phyloP scores from a whole-genome alignment of 768 basidiomycete species.

The Naganishia vaughanmartiniae region DNA sequence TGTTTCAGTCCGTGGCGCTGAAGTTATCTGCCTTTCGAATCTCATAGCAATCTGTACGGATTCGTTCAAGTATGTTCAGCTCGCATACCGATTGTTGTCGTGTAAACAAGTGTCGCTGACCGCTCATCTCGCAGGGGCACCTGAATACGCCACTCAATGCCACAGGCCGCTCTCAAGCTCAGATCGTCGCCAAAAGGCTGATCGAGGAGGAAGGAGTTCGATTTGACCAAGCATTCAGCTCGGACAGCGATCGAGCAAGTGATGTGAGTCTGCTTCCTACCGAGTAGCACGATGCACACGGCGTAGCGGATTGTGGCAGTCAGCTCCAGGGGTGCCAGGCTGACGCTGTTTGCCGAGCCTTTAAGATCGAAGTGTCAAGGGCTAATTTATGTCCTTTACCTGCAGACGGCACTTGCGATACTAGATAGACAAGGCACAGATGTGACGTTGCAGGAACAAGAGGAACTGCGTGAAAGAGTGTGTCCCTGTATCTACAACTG shows the following conservation, averaged over 20 bases:
- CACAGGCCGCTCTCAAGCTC: slow-evolving; percentile 63
- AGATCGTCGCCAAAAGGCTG: slow-evolving; percentile 60
- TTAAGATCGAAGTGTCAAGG: background rate
- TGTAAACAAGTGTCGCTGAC: background rate
- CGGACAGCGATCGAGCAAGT: slow-evolving; percentile 56
- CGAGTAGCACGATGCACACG: background rate
- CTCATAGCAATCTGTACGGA: slow-evolving; percentile 3
- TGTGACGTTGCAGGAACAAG: slow-evolving; percentile 5
- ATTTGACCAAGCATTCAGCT: slow-evolving; percentile 66
- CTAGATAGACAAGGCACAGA: slow-evolving; percentile 10
- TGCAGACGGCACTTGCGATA: slow-evolving; percentile 21
- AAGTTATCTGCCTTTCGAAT: background rate
- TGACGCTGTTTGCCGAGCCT: background rate
- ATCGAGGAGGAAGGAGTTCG: slow-evolving; percentile 53
- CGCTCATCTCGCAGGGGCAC: slow-evolving; percentile 65
- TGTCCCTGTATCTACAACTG: background rate
- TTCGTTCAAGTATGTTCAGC: background rate
- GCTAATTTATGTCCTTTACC: background rate
- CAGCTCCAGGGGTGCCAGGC: background rate
- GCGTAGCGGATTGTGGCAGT: background rate
- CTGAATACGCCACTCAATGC: slow-evolving; percentile 67
- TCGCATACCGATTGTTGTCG: background rate
- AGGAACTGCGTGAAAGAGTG: slow-evolving; percentile 26
- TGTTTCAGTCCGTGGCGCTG: background rate
- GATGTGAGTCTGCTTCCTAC: slow-evolving; percentile 56